Conservation (phyloP, 2,329 filamentous ascomycete species). For the Graphium sp. region DNA sequence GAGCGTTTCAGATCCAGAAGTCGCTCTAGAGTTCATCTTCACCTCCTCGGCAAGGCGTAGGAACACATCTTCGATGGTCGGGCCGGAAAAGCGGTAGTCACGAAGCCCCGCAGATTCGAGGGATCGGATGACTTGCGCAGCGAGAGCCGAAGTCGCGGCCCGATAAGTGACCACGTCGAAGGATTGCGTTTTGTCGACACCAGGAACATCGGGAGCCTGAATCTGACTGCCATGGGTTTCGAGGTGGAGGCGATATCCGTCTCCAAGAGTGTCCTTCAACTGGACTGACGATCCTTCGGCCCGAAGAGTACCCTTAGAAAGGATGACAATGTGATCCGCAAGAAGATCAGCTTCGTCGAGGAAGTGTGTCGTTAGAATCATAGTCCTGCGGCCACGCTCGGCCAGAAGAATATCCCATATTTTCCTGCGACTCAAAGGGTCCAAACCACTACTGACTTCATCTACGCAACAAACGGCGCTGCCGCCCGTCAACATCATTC, state of each 20-base stretch:
- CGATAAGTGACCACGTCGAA: slow-evolving; percentile 62
- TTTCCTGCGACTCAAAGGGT: slow-evolving; percentile 72
- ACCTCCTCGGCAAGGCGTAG: slow-evolving; percentile 72
- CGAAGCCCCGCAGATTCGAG: slow-evolving; percentile 50
- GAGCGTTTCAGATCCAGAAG: slow-evolving; percentile 23
- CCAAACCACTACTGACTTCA: slow-evolving; percentile 77
- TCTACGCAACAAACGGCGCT: slow-evolving; percentile 81
- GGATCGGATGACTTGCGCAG: slow-evolving; percentile 51
- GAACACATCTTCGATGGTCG: slow-evolving; percentile 88
- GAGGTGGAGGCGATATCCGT: slow-evolving; percentile 70
- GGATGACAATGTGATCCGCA: slow-evolving; percentile 73
- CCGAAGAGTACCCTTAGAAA: slow-evolving; percentile 70
- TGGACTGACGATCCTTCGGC: slow-evolving; percentile 74
- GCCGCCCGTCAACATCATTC: slow-evolving; percentile 89
- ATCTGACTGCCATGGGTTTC: slow-evolving; percentile 28
- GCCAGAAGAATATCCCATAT: slow-evolving; percentile 88
- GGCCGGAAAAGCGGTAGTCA: slow-evolving; percentile 75
- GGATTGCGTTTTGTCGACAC: slow-evolving; percentile 36
- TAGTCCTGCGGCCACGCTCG: slow-evolving; percentile 65
- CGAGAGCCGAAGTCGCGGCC: slow-evolving; percentile 50
- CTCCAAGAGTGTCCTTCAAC: slow-evolving; percentile 66
- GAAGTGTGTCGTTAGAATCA: slow-evolving; percentile 85
- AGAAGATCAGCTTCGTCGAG: slow-evolving; percentile 84
- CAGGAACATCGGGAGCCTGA: slow-evolving; percentile 30
- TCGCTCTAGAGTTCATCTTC: slow-evolving; percentile 11